A percentile compares a stretch with the other conserved stretches of the same genome.
Evolutionary conservation across 2,329 filamentous ascomycete genomes (phyloP).

Genomic region (Trichoderma brevicompactum): DNA sequence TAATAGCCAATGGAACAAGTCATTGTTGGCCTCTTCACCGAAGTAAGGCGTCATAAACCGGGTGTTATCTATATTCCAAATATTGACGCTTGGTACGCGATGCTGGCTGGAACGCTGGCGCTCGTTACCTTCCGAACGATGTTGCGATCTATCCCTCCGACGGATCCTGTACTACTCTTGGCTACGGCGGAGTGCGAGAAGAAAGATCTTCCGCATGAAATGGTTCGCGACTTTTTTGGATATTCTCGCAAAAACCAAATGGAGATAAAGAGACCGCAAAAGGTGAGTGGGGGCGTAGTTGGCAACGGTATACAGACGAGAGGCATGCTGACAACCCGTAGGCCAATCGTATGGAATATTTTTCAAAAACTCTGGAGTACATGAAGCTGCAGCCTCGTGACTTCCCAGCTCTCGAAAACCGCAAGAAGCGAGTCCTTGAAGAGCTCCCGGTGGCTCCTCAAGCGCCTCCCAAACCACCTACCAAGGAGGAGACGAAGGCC

Average conservation of each 20-base stretch:
- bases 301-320: background rate
- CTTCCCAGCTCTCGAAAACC: conserved; percentile 83
- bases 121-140: conserved; percentile 84
- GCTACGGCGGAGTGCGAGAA: conserved; percentile 77
- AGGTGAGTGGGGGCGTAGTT: conserved; percentile 47
- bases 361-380: conserved; percentile 73
- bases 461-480: conserved; percentile 67
- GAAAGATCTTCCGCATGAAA: conserved; percentile 62
- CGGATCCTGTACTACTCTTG: conserved; percentile 85
- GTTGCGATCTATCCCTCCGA: conserved; percentile 80
- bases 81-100: conserved; percentile 82
- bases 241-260: conserved; percentile 81
- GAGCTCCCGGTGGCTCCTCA: conserved; percentile 75
- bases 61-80: conserved; percentile 94
- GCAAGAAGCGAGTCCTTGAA: conserved; percentile 84
- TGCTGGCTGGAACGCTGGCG: conserved; percentile 63
- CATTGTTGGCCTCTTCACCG: conserved; percentile 86
- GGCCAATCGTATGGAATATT: conserved; percentile 76
- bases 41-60: conserved; percentile 92
- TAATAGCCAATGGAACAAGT: conserved; percentile 76
- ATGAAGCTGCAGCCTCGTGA: conserved; percentile 79
- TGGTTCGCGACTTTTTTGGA: conserved; percentile 81
- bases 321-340: conserved; percentile 35
- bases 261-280: conserved; percentile 68
- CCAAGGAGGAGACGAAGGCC: conserved; percentile 78